Evolutionary conservation across 2,329 filamentous ascomycete species (phyloP).

Genomic region (Xylariaceae sp.): DNA sequence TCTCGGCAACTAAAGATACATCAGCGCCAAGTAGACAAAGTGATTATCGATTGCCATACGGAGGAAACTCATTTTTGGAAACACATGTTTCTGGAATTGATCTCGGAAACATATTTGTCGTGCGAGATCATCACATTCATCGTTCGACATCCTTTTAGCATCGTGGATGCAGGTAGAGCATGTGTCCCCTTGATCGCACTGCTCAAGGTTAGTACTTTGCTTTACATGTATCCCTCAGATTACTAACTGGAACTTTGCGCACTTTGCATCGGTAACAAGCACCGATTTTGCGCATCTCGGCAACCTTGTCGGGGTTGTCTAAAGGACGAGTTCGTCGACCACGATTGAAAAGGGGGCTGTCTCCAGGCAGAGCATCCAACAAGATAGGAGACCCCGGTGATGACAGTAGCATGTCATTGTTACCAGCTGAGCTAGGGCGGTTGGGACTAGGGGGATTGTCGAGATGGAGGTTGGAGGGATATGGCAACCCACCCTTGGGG

Average conservation of each 20-base stretch:
- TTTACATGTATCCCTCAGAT: slow-evolving; percentile 29
- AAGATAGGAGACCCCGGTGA: slow-evolving; percentile 30
- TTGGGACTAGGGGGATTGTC: slow-evolving; percentile 31
- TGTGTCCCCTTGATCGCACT: slow-evolving; percentile 48
- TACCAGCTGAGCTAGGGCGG: slow-evolving; percentile 29
- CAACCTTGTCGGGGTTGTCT: slow-evolving; percentile 50
- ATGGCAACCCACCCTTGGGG: slow-evolving; percentile 37
- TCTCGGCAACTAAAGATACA: too few species aligned
- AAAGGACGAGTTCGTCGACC: slow-evolving; percentile 39
- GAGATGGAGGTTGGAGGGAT: slow-evolving; percentile 39
- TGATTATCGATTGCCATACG: slow-evolving; percentile 23
- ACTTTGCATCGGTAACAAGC: slow-evolving; percentile 56
- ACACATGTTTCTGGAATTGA: slow-evolving; percentile 29
- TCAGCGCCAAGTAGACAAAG: too few species aligned
- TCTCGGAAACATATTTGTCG: slow-evolving; percentile 37
- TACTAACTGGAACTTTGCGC: slow-evolving; percentile 54
- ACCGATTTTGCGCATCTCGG: slow-evolving; percentile 54
- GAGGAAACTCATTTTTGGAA: slow-evolving; percentile 34
- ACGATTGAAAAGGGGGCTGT: slow-evolving; percentile 32
- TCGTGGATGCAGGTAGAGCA: slow-evolving; percentile 38
- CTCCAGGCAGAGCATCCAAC: slow-evolving; percentile 27
- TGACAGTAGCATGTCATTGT: slow-evolving; percentile 32
- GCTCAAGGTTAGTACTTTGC: slow-evolving; percentile 23
- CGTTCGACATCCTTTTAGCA: slow-evolving; percentile 27
- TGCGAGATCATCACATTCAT: slow-evolving; percentile 29